phyloP scores from a whole-genome alignment of 495 filamentous ascomycete species.

The Jackrogersella multiformis region DNA sequence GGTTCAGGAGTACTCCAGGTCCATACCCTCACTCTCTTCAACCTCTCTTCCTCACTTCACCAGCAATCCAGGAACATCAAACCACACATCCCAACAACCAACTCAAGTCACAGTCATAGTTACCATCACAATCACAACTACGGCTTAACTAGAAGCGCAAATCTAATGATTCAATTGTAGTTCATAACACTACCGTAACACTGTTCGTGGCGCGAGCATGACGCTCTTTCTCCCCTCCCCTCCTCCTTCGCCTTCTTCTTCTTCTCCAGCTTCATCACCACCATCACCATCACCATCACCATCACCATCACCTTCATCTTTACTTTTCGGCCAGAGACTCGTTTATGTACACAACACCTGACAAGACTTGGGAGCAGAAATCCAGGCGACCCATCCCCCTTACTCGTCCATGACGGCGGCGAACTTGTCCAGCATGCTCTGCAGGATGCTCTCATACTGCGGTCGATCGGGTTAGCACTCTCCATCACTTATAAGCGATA shows the following conservation, averaged over 20 bases:
- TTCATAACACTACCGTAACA: conserved; percentile 9
- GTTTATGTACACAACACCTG: not conserved
- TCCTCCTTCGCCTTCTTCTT: not conserved
- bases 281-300: too few species aligned
- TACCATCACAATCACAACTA: too few species aligned
- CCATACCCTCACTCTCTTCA: too few species aligned
- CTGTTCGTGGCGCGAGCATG: conserved; percentile 5
- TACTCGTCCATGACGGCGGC: conserved; percentile 94
- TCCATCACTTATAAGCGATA: not conserved
- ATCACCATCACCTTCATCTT: too few species aligned
- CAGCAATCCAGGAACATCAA: not conserved
- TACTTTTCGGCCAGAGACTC: not conserved
- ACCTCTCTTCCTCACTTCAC: too few species aligned
- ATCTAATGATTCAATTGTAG: conserved; percentile 1
- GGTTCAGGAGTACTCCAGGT: too few species aligned
- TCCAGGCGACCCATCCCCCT: conserved; percentile 11
- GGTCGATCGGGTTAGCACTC: conserved; percentile 1
- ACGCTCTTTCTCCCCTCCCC: not conserved
- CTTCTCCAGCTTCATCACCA: too few species aligned
- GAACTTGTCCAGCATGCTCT: conserved; percentile 94
- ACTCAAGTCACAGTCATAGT: not conserved
- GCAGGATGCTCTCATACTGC: conserved; percentile 89
- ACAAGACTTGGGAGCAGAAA: not conserved
- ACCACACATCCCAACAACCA: not conserved
- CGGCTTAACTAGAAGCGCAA: not conserved